A percentile compares a stretch with the other conserved stretches of the same genome.
phyloP scores from a whole-genome alignment of 257 asterid species.

The Jasminum sambac region DNA sequence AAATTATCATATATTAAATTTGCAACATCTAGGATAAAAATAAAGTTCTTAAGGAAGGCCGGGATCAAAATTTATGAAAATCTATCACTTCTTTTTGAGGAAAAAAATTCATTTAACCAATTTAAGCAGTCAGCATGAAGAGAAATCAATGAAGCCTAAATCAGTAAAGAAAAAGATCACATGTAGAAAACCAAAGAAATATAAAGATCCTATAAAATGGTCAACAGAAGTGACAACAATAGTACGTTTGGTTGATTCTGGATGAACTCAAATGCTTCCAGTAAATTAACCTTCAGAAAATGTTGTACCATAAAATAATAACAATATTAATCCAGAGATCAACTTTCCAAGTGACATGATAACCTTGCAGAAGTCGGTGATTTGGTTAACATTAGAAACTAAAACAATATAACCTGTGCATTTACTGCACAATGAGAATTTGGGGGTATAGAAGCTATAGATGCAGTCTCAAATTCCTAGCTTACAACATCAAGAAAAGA shows the following conservation, averaged over 20 bases:
- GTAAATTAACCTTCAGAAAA: background rate
- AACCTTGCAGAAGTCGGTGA: background rate
- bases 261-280: background rate
- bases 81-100: no score
- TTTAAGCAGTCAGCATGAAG: background rate
- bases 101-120: no score
- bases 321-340: background rate
- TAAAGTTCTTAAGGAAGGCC: no score
- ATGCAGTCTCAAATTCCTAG: background rate
- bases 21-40: no score
- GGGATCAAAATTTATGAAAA: no score
- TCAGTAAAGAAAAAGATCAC: background rate
- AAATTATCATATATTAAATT: no score
- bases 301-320: background rate
- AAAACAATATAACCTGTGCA: background rate
- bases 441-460: background rate
- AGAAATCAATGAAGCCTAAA: background rate
- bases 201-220: background rate
- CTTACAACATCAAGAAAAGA: background rate
- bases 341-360: background rate
- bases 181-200: background rate
- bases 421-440: background rate
- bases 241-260: background rate
- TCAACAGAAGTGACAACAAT: background rate
- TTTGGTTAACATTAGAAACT: background rate